phyloP scores from a whole-genome alignment of 2,329 filamentous ascomycete genomes.

The Periconia digitata region DNA sequence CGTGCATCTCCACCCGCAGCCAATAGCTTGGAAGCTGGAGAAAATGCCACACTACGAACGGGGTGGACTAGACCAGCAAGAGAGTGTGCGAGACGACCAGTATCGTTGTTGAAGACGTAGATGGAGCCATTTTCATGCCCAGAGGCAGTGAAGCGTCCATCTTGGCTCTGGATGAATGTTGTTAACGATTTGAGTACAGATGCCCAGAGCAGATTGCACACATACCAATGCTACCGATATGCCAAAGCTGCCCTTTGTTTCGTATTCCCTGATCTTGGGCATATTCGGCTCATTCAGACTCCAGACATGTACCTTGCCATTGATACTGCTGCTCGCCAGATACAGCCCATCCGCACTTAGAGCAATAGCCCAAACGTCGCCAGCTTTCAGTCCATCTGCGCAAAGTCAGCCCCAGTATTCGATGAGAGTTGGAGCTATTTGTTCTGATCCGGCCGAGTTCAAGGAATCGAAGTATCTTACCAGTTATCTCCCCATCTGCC shows the following conservation, averaged over 20 bases:
- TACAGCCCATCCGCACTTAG: conserved; percentile 82
- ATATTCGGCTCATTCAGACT: conserved; percentile 58
- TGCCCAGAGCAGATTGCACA: background rate
- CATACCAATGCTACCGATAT: conserved; percentile 77
- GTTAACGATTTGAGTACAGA: conserved; percentile 2
- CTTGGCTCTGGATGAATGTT: conserved; percentile 56
- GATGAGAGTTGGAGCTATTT: no score
- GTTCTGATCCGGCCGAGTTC: no score
- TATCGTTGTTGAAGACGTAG: conserved; percentile 94
- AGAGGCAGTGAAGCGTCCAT: conserved; percentile 85
- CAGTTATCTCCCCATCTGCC: conserved; percentile 52
- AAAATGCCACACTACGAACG: conserved; percentile 84
- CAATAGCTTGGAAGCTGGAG: conserved; percentile 78
- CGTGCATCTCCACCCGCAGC: conserved; percentile 88
- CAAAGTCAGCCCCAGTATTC: conserved; percentile 8
- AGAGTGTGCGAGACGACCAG: conserved; percentile 80
- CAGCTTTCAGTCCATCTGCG: conserved; percentile 59
- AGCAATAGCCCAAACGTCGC: conserved; percentile 84
- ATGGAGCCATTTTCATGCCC: conserved; percentile 91
- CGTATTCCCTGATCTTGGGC: conserved; percentile 76
- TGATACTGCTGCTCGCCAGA: conserved; percentile 83
- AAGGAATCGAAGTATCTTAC: conserved; percentile 28
- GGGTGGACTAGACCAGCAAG: conserved; percentile 84
- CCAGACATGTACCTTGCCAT: conserved; percentile 90
- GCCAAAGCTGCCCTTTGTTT: conserved; percentile 91